Evolutionary conservation across 441 rosid species (phyloP).

Genomic region (Populus hybrid): DNA sequence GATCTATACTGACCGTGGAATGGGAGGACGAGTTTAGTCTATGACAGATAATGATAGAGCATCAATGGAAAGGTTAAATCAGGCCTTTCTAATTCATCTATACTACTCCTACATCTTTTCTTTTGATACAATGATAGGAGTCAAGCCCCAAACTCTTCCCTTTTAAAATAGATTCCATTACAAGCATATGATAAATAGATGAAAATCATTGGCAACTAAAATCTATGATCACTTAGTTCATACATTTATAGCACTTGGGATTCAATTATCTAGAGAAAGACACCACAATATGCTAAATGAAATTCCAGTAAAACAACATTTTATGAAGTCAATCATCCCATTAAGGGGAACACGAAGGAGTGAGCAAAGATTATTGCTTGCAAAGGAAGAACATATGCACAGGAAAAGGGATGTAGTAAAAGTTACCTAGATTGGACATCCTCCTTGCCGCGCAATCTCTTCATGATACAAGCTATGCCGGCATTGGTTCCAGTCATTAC

Average conservation of each 20-base stretch:
- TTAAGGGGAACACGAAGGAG: neutral
- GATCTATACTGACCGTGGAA: neutral
- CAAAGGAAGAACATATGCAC: neutral
- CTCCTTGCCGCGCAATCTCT: conserved; percentile 87
- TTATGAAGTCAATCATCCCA: neutral
- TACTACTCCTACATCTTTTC: no score
- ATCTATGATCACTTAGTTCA: neutral
- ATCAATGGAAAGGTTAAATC: no score
- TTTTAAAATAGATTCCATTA: no score
- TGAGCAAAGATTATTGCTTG: neutral
- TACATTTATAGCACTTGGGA: neutral
- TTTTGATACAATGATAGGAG: no score
- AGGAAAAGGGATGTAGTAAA: neutral
- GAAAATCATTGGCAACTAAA: neutral
- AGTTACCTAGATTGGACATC: conserved; percentile 84
- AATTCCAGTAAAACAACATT: neutral
- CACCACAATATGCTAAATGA: neutral
- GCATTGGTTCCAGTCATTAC: conserved; percentile 93
- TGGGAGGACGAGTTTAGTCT: neutral
- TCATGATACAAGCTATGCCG: conserved; percentile 82
- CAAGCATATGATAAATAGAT: neutral
- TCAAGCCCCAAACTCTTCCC: no score
- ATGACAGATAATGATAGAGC: neutral
- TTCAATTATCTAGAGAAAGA: neutral
- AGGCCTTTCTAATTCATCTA: no score